Percentiles rank a stretch among this genome's conserved stretches.
These are phyloP conservation scores for Entomophthora muscae DNA, from an alignment of 371 early-diverging fungal species.

Conservation along the genomic window DNA sequence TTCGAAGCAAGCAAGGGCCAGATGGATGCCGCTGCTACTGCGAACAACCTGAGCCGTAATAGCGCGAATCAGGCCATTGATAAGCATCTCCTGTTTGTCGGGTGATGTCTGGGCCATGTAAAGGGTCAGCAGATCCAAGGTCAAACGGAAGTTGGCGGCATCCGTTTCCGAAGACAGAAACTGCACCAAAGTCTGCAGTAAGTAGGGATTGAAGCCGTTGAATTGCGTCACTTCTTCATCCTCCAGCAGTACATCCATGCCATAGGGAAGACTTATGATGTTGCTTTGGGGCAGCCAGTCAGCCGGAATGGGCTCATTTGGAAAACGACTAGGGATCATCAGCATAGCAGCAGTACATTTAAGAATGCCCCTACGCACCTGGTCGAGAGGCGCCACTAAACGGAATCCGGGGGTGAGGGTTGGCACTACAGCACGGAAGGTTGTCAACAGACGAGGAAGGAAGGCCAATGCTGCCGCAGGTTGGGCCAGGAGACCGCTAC, in stretches of 20 bases:
- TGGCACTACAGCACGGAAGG: not conserved
- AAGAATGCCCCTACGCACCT: not conserved
- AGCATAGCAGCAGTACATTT: not conserved
- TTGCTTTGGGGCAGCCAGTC: not conserved
- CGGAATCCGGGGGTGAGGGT: not conserved
- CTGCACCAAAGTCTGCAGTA: not conserved
- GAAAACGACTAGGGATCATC: not conserved
- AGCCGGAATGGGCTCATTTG: not conserved
- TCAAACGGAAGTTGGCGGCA: not conserved
- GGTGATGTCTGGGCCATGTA: not conserved
- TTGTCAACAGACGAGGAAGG: not conserved
- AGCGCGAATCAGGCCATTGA: not conserved
- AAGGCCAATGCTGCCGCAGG: not conserved
- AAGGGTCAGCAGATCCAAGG: not conserved
- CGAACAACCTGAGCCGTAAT: not conserved
- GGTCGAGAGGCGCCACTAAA: not conserved
- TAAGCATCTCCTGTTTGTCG: not conserved
- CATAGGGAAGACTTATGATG: not conserved
- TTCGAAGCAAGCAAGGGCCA: not conserved
- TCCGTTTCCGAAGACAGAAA: not conserved
- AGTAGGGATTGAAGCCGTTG: not conserved
- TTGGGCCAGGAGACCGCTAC: not conserved
- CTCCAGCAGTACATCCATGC: not conserved
- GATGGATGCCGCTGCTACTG: not conserved
- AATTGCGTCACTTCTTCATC: not conserved